Base-by-base conservation (phyloP, 768 basidiomycete species). In the Exidia glandulosa region DNA sequence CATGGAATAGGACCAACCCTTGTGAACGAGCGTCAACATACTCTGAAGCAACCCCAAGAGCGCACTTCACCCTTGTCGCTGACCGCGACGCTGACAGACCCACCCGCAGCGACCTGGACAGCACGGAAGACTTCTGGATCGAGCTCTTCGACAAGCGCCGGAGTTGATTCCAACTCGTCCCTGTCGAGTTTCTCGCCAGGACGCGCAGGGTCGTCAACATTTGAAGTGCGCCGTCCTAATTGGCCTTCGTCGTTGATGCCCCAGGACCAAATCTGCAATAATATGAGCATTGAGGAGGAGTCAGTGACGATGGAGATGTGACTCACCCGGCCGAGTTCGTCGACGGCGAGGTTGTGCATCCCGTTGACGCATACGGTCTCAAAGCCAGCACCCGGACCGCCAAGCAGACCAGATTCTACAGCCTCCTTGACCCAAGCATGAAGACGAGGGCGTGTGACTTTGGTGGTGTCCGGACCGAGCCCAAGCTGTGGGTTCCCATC, bases 401-500 rank as follows among this genome's bases (percentile, higher is more conserved):
- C 92, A 62, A 93, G 85, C 14, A 76, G 76, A 10, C 84, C 89
- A 45, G 85, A 77, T 60, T 80, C 74, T 14, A 92, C 89, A 71
- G 86, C 81, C 66, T 84, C 75, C 65, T 92, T 86, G 27, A 90
- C 79, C 86, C 87, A 90, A 0, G 71, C 62, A 69, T 90, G 93
- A 60, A 85, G 60, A 9, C 50, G 50, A 7, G 50, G 50, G 27
- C 50, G 50, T 23, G 25, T 54, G 50, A 54, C 30, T 14, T 12
- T n/a, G 7, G 50, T 54, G 56, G 75, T 68, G 63, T 85, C 82
- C 3, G 84, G 83, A 36, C 95, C 95, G 76, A 95, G 82, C 32
- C 94, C 96, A 67, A 96, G 88, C 71, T 98, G 94, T 32, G 94
- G 94, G 74, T 93, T 92, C 72, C 95, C 94, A 30, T 93, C 94